Evolutionary conservation across 495 filamentous ascomycete species (phyloP), one percentile per base, ranked within the genome.

Genomic region (Articulospora tetracladia): DNA sequence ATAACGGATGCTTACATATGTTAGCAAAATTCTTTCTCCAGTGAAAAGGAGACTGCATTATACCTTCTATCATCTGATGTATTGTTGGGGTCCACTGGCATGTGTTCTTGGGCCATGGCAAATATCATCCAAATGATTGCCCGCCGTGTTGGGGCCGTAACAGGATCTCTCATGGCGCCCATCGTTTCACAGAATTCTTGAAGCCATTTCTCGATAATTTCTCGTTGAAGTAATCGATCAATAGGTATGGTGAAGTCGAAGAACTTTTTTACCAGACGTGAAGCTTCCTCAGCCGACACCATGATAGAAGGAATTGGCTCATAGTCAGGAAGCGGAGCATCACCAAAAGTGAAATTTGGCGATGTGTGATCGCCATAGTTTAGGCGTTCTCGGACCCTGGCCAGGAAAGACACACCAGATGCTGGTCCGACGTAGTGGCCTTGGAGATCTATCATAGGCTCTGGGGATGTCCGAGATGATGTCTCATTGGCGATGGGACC

Each of bases 231-330:
- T 48, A 73, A 74, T 19, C 73, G 60, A 50, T 74, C 63, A 0
- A 70, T 74, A 3, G 73, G 70, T 17, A 67, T 63, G 23, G 73
- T 70, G 59, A 73, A 76, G n/a, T 72, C 69, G 57, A 76, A 76
- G 48, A 73, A 76, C 47, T 64, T 59, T 32, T 65, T 36, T 12
- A 73, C 25, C 11, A 73, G 50, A 39, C 62, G 51, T n/a, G 66
- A 20, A n/a, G 67, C 67, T 27, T 71, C 64, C n/a, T 52, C 20
- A 32, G 59, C 61, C 12, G 60, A 55, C 13, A 58, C 61, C 1
- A 67, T 65, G 50, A 73, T 69, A 13, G 69, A 67, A 10, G 65
- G 70, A 15, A 64, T 66, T 10, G 67, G 64, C 7, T 57, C 19
- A 7, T 48, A 19, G 8, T 48, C 44, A 8, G 44, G 22, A 8